phyloP scores from a whole-genome alignment of 116 monocot genomes.

The Phalaenopsis hybrid region DNA sequence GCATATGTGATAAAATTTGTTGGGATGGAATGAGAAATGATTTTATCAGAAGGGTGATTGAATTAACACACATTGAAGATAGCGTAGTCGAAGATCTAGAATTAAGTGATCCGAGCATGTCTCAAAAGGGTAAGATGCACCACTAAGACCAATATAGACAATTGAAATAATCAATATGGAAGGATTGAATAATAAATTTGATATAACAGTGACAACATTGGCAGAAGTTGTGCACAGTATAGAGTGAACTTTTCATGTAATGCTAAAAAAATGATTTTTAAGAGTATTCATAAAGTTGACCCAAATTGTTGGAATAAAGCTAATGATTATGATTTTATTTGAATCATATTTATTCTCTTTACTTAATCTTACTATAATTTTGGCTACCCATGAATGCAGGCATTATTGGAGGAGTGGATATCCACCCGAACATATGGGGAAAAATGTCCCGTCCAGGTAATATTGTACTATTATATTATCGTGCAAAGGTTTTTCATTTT shows the following conservation, averaged over 20 bases:
- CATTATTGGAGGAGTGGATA: constrained; percentile 96
- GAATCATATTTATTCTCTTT: not conserved
- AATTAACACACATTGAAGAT: not conserved
- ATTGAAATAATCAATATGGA: not conserved
- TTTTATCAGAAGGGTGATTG: not conserved
- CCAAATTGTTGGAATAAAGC: not conserved
- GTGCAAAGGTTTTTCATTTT: not conserved
- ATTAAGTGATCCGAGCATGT: not conserved
- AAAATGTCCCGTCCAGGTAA: constrained; percentile 67
- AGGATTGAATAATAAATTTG: not conserved
- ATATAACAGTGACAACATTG: not conserved
- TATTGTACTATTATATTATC: not conserved
- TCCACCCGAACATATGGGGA: constrained; percentile 76
- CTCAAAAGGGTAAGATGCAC: not conserved
- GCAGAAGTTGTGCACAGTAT: not conserved
- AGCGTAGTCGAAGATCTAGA: not conserved
- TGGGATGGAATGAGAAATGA: not conserved
- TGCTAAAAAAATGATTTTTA: not conserved
- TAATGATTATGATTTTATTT: not conserved
- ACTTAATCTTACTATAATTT: not conserved
- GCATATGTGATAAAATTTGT: not conserved
- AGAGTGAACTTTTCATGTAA: not conserved
- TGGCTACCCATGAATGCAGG: constrained; percentile 38
- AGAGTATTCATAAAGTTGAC: not conserved
- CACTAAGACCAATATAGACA: not conserved